These are phyloP conservation scores for Flaveria bidentis DNA, from an alignment of 129 eudicot species.

Conservation along the genomic window DNA sequence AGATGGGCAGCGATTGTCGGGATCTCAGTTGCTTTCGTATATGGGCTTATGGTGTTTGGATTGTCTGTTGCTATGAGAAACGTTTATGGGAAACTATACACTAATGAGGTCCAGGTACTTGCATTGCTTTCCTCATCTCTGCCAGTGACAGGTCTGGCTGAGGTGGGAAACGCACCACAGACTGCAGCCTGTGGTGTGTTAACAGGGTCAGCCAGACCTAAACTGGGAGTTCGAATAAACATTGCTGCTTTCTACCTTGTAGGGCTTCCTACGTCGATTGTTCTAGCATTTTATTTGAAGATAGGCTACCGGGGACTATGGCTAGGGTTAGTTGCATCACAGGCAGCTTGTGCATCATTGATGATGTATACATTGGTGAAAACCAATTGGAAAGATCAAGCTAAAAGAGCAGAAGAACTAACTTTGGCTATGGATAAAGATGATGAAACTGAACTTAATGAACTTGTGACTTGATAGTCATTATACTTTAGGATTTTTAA, in stretches of 20 bases:
- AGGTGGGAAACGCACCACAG: constrained; percentile 75
- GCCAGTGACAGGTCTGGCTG: constrained; percentile 70
- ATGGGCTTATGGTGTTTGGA: constrained; percentile 52
- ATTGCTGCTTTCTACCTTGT: constrained; percentile 72
- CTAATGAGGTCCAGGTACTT: constrained; percentile 54
- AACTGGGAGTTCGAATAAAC: constrained; percentile 62
- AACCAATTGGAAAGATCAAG: constrained; percentile 81
- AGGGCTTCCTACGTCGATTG: constrained; percentile 63
- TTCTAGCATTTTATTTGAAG: constrained; percentile 54
- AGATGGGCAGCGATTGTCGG: constrained; percentile 50
- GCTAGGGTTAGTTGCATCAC: constrained; percentile 82
- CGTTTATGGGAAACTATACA: constrained; percentile 67
- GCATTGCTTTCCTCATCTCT: constrained; percentile 50
- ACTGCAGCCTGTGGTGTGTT: constrained; percentile 80
- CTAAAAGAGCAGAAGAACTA: constrained; percentile 70
- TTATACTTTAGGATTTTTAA: constrained; percentile 26
- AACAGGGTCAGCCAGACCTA: constrained; percentile 82
- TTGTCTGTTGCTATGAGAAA: constrained; percentile 45
- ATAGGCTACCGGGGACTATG: constrained; percentile 74
- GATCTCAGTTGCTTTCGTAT: constrained; percentile 37
- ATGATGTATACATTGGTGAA: constrained; percentile 59
- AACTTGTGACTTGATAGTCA: constrained; percentile 48
- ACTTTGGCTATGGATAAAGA: constrained; percentile 46
- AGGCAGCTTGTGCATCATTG: constrained; percentile 53
- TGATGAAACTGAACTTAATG: constrained; percentile 48